These are phyloP conservation scores for Grammothele lineata DNA, from an alignment of 768 basidiomycete species.

Conservation along the genomic window DNA sequence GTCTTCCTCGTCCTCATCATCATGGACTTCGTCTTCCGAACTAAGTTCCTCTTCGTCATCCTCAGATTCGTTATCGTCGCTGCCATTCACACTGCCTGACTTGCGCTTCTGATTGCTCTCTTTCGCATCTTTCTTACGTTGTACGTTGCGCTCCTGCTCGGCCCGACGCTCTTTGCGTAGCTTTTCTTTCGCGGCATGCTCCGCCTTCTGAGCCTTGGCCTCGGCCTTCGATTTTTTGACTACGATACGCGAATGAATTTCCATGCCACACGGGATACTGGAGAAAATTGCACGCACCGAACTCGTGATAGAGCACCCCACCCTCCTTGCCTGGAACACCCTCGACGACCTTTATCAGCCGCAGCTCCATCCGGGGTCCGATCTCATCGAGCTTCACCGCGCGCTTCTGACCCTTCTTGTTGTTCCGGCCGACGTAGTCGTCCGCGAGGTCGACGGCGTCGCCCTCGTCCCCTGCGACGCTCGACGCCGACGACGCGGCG, in stretches of 20 bases:
- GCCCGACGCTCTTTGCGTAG: slow-evolving; percentile 73
- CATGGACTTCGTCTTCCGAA: slow-evolving; percentile 26
- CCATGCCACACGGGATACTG: neutral
- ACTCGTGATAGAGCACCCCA: slow-evolving; percentile 89
- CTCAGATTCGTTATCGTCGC: slow-evolving; percentile 37
- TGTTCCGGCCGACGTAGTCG: slow-evolving; percentile 94
- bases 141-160: slow-evolving; percentile 90
- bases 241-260: slow-evolving; percentile 32
- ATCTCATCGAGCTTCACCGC: slow-evolving; percentile 92
- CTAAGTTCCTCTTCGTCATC: slow-evolving; percentile 31
- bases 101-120: slow-evolving; percentile 88
- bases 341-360: slow-evolving; percentile 90
- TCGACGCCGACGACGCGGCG: slow-evolving; percentile 76
- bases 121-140: slow-evolving; percentile 60
- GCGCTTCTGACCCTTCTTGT: slow-evolving; percentile 84
- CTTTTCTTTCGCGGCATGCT: slow-evolving; percentile 74
- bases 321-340: slow-evolving; percentile 93
- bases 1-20: slow-evolving; percentile 31
- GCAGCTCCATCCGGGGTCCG: slow-evolving; percentile 92
- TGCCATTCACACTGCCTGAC: slow-evolving; percentile 42
- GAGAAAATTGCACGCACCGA: slow-evolving; percentile 51
- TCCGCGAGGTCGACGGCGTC: slow-evolving; percentile 80
- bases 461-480: slow-evolving; percentile 80
- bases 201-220: slow-evolving; percentile 56
- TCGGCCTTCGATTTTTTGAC: slow-evolving; percentile 90